These are phyloP conservation scores for Mimosa pudica DNA, from an alignment of 306 rosid species.

Conservation along the genomic window DNA sequence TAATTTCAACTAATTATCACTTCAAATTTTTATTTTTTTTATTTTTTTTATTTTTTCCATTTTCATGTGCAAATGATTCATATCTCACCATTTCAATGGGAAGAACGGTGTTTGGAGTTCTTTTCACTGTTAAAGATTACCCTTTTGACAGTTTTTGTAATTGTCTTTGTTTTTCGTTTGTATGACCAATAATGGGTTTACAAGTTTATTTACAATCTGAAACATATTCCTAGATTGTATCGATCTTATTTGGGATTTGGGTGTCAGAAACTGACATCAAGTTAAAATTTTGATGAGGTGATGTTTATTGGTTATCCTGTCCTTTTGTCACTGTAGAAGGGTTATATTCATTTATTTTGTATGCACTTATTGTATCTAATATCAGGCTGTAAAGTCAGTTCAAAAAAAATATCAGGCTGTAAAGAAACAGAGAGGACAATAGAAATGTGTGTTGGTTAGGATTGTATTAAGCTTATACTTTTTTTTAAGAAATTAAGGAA, in stretches of 20 bases:
- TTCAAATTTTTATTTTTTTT: background rate
- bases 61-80: background rate
- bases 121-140: background rate
- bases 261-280: background rate
- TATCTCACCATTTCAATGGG: background rate
- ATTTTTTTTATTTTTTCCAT: background rate
- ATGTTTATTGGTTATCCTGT: conserved; percentile 1
- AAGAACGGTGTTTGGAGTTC: background rate
- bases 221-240: background rate
- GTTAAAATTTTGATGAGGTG: background rate
- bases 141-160: background rate
- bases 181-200: background rate
- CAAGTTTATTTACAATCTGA: background rate
- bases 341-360: background rate
- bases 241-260: conserved; percentile 14
- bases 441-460: background rate
- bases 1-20: background rate
- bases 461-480: background rate
- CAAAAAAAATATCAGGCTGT: background rate
- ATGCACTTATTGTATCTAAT: background rate
- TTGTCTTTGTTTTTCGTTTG: background rate
- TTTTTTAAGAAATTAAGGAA: too few relatives aligned
- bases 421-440: background rate
- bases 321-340: background rate
- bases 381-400: background rate